Conservation (phyloP, 495 filamentous ascomycete species). For the Terfezia boudieri region DNA sequence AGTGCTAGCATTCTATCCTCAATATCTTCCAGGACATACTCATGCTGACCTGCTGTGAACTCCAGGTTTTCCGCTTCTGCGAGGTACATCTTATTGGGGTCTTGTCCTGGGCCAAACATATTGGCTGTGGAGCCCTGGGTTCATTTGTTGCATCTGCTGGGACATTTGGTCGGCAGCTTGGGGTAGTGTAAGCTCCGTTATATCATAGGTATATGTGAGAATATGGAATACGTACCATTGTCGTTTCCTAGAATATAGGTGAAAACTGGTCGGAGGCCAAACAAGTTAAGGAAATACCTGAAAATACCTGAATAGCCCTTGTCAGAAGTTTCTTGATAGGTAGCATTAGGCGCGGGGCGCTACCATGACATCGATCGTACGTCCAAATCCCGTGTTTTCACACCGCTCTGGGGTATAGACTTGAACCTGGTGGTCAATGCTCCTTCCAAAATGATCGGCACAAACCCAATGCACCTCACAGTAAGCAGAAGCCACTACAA, state of each 20-base stretch:
- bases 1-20: conserved; percentile 52
- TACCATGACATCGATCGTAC: conserved; percentile 92
- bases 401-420: conserved; percentile 45
- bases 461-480: not conserved
- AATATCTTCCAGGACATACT: conserved; percentile 67
- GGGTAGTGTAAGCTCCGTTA: conserved; percentile 4
- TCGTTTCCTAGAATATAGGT: conserved; percentile 90
- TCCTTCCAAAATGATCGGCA: not conserved
- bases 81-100: conserved; percentile 83
- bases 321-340: not conserved
- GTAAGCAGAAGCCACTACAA: not conserved
- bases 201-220: not conserved
- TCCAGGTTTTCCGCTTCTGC: conserved; percentile 87
- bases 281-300: conserved; percentile 91
- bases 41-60: conserved; percentile 55
- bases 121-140: conserved; percentile 29
- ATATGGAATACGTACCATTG: conserved; percentile 41
- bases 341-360: not conserved
- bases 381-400: conserved; percentile 77
- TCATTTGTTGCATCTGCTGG: conserved; percentile 41
- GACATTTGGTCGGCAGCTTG: conserved; percentile 84
- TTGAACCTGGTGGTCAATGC: conserved; percentile 95
- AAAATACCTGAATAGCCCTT: conserved; percentile 30
- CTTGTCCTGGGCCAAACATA: conserved; percentile 81
- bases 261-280: conserved; percentile 93